These are phyloP conservation scores for Daldinia eschscholtzii DNA, from an alignment of 2,329 filamentous ascomycete species.

Conservation along the genomic window DNA sequence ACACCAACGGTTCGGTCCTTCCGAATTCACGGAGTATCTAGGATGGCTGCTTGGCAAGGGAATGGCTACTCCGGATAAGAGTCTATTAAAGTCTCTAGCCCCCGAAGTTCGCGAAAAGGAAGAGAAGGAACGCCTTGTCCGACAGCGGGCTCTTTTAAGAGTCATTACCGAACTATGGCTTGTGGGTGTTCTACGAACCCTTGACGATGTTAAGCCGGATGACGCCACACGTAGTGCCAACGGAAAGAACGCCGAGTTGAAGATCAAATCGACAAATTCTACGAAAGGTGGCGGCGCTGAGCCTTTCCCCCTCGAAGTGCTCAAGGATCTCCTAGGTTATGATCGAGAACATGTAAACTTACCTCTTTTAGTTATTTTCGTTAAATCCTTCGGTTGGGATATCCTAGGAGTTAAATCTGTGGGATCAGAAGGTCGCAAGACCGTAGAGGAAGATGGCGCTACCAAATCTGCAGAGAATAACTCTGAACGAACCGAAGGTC, in stretches of 20 bases:
- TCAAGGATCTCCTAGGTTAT: slow-evolving; percentile 94
- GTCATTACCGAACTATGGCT: slow-evolving; percentile 98
- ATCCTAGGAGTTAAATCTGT: slow-evolving; percentile 82
- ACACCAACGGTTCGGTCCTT: slow-evolving; percentile 91
- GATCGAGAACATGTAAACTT: slow-evolving; percentile 94
- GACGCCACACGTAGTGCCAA: slow-evolving; percentile 72
- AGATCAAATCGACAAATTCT: slow-evolving; percentile 64
- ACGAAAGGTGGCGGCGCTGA: slow-evolving; percentile 79
- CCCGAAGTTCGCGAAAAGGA: slow-evolving; percentile 91
- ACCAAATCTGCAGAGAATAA: slow-evolving; percentile 64
- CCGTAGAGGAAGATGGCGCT: slow-evolving; percentile 82
- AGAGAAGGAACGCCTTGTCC: slow-evolving; percentile 90
- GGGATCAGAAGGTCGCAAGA: slow-evolving; percentile 83
- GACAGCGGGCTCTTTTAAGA: slow-evolving; percentile 87
- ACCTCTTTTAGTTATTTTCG: slow-evolving; percentile 91
- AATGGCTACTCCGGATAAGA: slow-evolving; percentile 90
- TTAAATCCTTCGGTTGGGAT: slow-evolving; percentile 97
- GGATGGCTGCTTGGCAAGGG: slow-evolving; percentile 94
- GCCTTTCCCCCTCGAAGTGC: slow-evolving; percentile 95
- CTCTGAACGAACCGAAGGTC: slow-evolving; percentile 65
- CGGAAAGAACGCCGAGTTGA: slow-evolving; percentile 73
- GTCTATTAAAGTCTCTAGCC: slow-evolving; percentile 79
- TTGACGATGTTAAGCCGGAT: slow-evolving; percentile 76
- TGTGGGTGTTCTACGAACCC: slow-evolving; percentile 85
- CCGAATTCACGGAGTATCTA: slow-evolving; percentile 90